These are phyloP conservation scores for Oryza coarctata DNA, from an alignment of 176 grass and related monocot genomes.

Conservation along the genomic window DNA sequence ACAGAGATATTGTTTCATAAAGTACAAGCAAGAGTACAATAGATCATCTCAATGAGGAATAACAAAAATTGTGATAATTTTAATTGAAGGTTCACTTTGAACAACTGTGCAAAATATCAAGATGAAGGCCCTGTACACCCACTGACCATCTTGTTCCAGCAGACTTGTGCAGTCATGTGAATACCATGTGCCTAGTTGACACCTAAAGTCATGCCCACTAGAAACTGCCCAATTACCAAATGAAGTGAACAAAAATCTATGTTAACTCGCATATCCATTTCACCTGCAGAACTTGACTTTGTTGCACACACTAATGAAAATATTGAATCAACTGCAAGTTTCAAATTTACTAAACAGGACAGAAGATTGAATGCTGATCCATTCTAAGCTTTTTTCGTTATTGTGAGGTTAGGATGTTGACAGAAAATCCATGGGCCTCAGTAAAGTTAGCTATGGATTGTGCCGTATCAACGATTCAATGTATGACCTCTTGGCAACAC, in stretches of 20 bases:
- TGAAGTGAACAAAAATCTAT: not conserved
- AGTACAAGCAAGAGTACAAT: not conserved
- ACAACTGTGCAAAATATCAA: not conserved
- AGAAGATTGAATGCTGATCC: not conserved
- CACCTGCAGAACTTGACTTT: not conserved
- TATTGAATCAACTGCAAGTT: not conserved
- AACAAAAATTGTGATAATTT: slow-evolving; percentile 14
- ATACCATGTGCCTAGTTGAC: not conserved
- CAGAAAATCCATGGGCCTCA: not conserved
- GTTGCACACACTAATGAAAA: not conserved
- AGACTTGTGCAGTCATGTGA: not conserved
- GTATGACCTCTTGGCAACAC: not conserved
- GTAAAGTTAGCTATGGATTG: not conserved
- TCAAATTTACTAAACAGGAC: not conserved
- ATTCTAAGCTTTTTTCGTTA: not conserved
- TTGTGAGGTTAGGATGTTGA: not conserved
- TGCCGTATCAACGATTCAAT: not conserved
- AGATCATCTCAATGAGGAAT: not conserved
- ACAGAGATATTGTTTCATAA: slow-evolving; percentile 9
- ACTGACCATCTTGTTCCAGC: not conserved
- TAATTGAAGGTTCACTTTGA: not conserved
- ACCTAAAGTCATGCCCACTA: not conserved
- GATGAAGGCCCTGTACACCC: not conserved
- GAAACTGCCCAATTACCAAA: not conserved
- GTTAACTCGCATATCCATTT: not conserved